Percentiles rank a stretch among this genome's conserved stretches.
phyloP scores from a whole-genome alignment of 495 filamentous ascomycete species.

The Pseudomonodictys pantanalensis region DNA sequence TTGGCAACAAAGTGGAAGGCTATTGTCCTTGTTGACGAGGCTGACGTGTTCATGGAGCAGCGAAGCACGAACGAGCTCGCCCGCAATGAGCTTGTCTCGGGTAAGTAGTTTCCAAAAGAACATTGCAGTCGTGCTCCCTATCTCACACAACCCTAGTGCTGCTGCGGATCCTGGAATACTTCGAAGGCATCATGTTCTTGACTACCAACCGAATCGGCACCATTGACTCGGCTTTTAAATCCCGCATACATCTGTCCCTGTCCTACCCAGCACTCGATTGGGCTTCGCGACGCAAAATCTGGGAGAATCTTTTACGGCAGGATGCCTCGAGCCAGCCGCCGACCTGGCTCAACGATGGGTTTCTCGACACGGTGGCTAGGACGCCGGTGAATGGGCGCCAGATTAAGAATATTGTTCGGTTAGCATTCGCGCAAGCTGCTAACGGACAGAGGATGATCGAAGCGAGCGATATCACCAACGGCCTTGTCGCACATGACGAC shows the following conservation, averaged over 20 bases:
- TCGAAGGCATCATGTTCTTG: slow-evolving; percentile 10
- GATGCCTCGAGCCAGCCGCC: background rate
- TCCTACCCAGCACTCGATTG: slow-evolving; percentile 46
- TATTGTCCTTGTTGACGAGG: slow-evolving; percentile 39
- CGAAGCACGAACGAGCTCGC: slow-evolving; percentile 43
- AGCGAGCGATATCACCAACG: background rate
- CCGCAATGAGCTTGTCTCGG: slow-evolving; percentile 51
- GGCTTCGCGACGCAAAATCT: slow-evolving; percentile 29
- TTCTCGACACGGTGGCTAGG: slow-evolving; percentile 41
- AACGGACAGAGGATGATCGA: background rate
- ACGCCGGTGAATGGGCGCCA: slow-evolving; percentile 40
- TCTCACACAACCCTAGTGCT: slow-evolving; percentile 48
- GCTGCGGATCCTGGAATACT: slow-evolving; percentile 9
- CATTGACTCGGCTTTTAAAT: slow-evolving; percentile 50
- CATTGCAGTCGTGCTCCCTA: slow-evolving; percentile 54
- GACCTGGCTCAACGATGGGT: slow-evolving; percentile 7
- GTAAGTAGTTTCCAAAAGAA: slow-evolving; percentile 47
- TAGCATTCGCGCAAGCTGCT: background rate
- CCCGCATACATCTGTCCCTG: slow-evolving; percentile 52
- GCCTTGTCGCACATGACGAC: background rate
- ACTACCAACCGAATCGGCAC: slow-evolving; percentile 15
- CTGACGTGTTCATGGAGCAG: slow-evolving; percentile 38
- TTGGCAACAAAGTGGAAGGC: slow-evolving; percentile 32
- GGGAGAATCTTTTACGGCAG: background rate
- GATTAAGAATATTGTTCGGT: slow-evolving; percentile 48